Percentiles rank a stretch among this genome's conserved stretches.
Conservation (phyloP, 176 grass and related monocot genomes). For the Aegilops sharonensis region DNA sequence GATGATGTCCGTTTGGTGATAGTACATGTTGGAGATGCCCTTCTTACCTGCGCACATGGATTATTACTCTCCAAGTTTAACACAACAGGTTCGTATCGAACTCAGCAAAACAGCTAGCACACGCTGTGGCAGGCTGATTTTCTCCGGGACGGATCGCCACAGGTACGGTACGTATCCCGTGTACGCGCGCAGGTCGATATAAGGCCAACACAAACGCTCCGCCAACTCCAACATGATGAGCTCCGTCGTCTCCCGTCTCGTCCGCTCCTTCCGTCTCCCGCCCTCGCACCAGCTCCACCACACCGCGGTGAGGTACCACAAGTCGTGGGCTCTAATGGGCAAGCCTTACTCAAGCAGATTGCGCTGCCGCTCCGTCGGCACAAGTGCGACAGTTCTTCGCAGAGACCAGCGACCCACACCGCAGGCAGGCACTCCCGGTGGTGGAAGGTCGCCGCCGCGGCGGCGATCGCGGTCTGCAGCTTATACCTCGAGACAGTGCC, state of each 20-base stretch:
- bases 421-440: background rate
- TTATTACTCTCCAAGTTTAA: too few relatives aligned
- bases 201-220: too few relatives aligned
- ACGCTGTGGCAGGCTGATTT: too few relatives aligned
- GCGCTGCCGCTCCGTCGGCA: background rate
- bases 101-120: too few relatives aligned
- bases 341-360: background rate
- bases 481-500: background rate
- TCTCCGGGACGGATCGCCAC: too few relatives aligned
- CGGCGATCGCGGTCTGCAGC: background rate
- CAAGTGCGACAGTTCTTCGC: background rate
- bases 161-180: too few relatives aligned
- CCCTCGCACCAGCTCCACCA: background rate
- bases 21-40: too few relatives aligned
- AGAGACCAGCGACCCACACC: background rate
- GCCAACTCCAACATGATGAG: background rate
- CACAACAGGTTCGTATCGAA: too few relatives aligned
- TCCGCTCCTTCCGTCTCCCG: background rate
- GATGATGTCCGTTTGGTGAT: too few relatives aligned
- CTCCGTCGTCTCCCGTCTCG: background rate
- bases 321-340: background rate
- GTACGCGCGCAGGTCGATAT: too few relatives aligned
- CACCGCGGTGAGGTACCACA: too few relatives aligned
- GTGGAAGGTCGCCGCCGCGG: background rate
- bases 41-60: too few relatives aligned